Evolutionary conservation across 805 yeast genomes (phyloP).

Genomic region (Suhomyces sp.): DNA sequence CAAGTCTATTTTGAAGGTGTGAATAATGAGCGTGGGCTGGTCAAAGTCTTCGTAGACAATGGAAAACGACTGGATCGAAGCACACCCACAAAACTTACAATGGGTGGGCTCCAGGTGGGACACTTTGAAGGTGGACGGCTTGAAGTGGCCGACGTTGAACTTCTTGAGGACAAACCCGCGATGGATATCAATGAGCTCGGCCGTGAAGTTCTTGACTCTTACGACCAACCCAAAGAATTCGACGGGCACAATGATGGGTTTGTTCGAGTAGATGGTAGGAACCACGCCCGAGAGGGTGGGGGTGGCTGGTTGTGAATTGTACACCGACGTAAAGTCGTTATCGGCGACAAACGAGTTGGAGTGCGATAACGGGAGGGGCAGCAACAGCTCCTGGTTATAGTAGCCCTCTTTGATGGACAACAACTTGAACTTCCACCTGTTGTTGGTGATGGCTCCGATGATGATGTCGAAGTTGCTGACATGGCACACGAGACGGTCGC

Average conservation of each 20-base stretch:
- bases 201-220: slow-evolving; percentile 51
- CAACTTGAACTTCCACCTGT: slow-evolving; percentile 60
- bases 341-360: slow-evolving; percentile 9
- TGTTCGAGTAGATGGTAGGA: slow-evolving; percentile 14
- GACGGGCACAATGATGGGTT: slow-evolving; percentile 48
- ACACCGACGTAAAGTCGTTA: slow-evolving; percentile 13
- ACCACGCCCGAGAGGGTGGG: background rate
- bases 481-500: slow-evolving; percentile 63
- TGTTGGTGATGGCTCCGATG: slow-evolving; percentile 63
- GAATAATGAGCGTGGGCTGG: slow-evolving; percentile 58
- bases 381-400: slow-evolving; percentile 35
- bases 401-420: slow-evolving; percentile 45
- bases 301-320: background rate
- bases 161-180: slow-evolving; percentile 68
- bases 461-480: slow-evolving; percentile 49
- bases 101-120: slow-evolving; percentile 85
- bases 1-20: slow-evolving; percentile 62
- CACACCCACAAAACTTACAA: slow-evolving; percentile 89
- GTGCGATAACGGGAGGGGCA: slow-evolving; percentile 8
- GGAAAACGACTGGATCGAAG: slow-evolving; percentile 69
- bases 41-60: slow-evolving; percentile 66
- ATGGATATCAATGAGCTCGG: slow-evolving; percentile 73
- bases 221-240: slow-evolving; percentile 76
- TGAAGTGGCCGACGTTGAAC: slow-evolving; percentile 60
- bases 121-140: slow-evolving; percentile 58